phyloP scores from a whole-genome alignment of 2,329 filamentous ascomycete species.

The Penicillium sp. region DNA sequence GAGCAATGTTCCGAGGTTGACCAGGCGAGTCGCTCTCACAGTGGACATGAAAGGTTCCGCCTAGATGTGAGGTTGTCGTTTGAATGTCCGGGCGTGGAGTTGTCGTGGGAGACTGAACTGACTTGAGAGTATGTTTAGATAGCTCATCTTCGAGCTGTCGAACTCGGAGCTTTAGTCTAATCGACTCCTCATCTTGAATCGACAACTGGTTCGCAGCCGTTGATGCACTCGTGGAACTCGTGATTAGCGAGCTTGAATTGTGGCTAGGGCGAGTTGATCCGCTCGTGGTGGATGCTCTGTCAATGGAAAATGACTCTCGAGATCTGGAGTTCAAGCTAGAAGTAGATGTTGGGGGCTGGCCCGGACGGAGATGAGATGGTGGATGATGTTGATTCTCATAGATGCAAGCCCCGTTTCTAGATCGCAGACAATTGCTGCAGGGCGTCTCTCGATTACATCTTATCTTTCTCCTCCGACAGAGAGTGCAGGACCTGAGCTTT shows the following conservation, averaged over 20 bases:
- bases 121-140: conserved; percentile 22
- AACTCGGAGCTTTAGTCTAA: conserved; percentile 36
- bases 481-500: conserved; percentile 48
- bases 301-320: neutral
- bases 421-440: conserved; percentile 58
- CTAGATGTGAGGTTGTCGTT: conserved; percentile 35
- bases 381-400: conserved; percentile 35
- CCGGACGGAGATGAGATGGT: conserved; percentile 5
- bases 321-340: neutral
- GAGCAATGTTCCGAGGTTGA: conserved; percentile 26
- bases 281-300: conserved; percentile 7
- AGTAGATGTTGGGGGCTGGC: neutral
- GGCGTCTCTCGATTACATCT: conserved; percentile 58
- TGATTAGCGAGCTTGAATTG: conserved; percentile 11
- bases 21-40: conserved; percentile 32
- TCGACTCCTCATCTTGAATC: conserved; percentile 31
- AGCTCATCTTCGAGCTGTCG: conserved; percentile 45
- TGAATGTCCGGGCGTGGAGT: conserved; percentile 32
- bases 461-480: conserved; percentile 60
- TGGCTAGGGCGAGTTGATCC: conserved; percentile 13
- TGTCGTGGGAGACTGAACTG: conserved; percentile 12
- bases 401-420: conserved; percentile 51
- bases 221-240: conserved; percentile 14
- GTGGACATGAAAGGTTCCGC: conserved; percentile 44
- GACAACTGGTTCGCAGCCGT: conserved; percentile 22